Percentiles rank a stretch among this genome's conserved stretches.
Evolutionary conservation across 768 basidiomycete genomes (phyloP).

Genomic region (Vishniacozyma victoriae): DNA sequence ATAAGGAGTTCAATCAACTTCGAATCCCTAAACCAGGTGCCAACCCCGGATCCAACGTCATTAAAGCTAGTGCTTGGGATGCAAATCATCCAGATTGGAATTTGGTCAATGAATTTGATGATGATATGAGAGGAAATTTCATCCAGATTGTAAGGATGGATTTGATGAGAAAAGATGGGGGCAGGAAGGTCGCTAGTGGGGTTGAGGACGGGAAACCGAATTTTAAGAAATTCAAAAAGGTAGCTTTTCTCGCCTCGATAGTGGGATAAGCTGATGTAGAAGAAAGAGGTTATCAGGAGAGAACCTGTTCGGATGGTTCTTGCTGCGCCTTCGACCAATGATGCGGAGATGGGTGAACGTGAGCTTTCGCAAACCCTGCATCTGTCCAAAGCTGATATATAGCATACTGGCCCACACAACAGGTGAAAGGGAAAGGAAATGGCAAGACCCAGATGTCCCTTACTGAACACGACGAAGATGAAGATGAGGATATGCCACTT

Average conservation of each 20-base stretch:
- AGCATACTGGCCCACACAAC: conserved; percentile 37
- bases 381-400: conserved; percentile 1
- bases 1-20: conserved; percentile 44
- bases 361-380: conserved; percentile 3
- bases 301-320: conserved; percentile 30
- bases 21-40: conserved; percentile 32
- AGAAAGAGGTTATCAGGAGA: conserved; percentile 32
- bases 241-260: conserved; percentile 5
- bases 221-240: conserved; percentile 48
- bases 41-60: conserved; percentile 3
- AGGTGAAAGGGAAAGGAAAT: conserved; percentile 2
- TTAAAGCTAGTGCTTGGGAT: conserved; percentile 15
- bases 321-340: conserved; percentile 15
- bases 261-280: background rate
- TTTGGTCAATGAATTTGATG: conserved; percentile 36
- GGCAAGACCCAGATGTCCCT: conserved; percentile 5
- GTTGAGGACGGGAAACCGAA: conserved; percentile 35
- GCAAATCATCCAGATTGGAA: conserved; percentile 30
- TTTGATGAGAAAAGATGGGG: conserved; percentile 42
- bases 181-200: conserved; percentile 5
- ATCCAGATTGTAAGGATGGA: conserved; percentile 42
- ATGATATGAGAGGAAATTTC: conserved; percentile 42
- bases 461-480: conserved; percentile 11
- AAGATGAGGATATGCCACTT: conserved; percentile 27
- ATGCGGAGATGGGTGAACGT: conserved; percentile 36